Conservation (phyloP, 768 basidiomycete species). For the Mycena amicta region DNA sequence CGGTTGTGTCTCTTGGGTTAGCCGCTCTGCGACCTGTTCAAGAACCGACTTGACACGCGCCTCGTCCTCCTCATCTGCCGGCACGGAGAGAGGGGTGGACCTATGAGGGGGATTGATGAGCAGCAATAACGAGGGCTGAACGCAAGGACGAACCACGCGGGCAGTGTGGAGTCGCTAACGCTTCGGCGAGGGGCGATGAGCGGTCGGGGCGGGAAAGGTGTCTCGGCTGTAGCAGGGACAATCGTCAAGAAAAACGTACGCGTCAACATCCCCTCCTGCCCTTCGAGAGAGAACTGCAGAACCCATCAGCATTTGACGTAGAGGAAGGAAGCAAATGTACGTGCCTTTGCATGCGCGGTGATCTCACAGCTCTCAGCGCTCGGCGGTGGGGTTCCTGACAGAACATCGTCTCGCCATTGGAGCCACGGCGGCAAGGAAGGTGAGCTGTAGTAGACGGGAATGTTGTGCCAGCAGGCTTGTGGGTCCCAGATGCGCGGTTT, state of each 20-base stretch:
- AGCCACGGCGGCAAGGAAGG: slow-evolving; percentile 87
- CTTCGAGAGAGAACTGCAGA: slow-evolving; percentile 68
- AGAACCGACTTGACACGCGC: slow-evolving; percentile 78
- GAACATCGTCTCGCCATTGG: slow-evolving; percentile 79
- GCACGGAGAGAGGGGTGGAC: slow-evolving; percentile 16
- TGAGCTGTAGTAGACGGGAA: slow-evolving; percentile 79
- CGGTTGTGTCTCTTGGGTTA: slow-evolving; percentile 72
- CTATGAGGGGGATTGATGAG: neutral
- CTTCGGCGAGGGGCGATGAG: slow-evolving; percentile 11
- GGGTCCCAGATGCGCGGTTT: slow-evolving; percentile 96
- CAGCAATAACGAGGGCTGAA: neutral
- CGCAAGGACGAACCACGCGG: slow-evolving; percentile 10
- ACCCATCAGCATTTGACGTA: slow-evolving; percentile 18
- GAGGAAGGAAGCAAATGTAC: slow-evolving; percentile 23
- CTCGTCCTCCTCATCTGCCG: slow-evolving; percentile 40
- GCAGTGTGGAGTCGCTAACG: slow-evolving; percentile 19
- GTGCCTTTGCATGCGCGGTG: slow-evolving; percentile 74
- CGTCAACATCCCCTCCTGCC: slow-evolving; percentile 67
- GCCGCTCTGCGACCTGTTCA: slow-evolving; percentile 75
- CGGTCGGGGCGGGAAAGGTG: slow-evolving; percentile 6
- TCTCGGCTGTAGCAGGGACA: slow-evolving; percentile 54
- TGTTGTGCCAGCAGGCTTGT: slow-evolving; percentile 80
- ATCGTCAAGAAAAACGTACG: slow-evolving; percentile 73
- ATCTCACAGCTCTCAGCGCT: slow-evolving; percentile 78
- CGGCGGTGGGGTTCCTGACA: slow-evolving; percentile 78